Evolutionary conservation across 2,329 filamentous ascomycete species (phyloP).

Genomic region (Domatiomyces globalis): DNA sequence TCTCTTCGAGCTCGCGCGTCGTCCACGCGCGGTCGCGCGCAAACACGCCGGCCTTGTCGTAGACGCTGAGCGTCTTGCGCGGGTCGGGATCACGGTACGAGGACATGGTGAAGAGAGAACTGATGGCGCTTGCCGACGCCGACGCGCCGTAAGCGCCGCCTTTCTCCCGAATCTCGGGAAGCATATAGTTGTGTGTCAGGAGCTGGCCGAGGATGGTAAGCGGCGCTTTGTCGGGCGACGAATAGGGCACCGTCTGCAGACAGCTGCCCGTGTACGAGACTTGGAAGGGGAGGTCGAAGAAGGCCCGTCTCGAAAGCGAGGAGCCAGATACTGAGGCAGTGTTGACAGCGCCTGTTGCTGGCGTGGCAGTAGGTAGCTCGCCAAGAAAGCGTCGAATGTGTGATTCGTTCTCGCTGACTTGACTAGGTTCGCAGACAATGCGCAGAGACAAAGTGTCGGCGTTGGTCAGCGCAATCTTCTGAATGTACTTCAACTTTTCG

Average conservation of each 20-base stretch:
- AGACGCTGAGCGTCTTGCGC: conserved; percentile 70
- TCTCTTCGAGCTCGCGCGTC: conserved; percentile 78
- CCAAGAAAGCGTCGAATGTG: conserved; percentile 58
- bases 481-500: conserved; percentile 70
- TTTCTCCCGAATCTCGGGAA: conserved; percentile 95
- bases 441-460: conserved; percentile 59
- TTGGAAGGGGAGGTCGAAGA: conserved; percentile 91
- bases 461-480: conserved; percentile 58
- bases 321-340: conserved; percentile 22
- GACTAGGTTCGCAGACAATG: conserved; percentile 71
- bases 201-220: conserved; percentile 83
- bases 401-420: conserved; percentile 52
- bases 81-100: conserved; percentile 96
- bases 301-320: conserved; percentile 48
- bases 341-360: conserved; percentile 22
- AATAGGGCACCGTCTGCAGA: conserved; percentile 72
- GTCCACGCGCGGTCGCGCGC: conserved; percentile 70
- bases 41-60: conserved; percentile 69
- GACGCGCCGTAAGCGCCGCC: conserved; percentile 92
- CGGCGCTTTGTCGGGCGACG: conserved; percentile 57
- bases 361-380: conserved; percentile 35
- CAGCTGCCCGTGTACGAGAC: conserved; percentile 86
- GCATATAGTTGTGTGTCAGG: conserved; percentile 88
- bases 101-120: conserved; percentile 85
- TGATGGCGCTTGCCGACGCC: conserved; percentile 64